Evolutionary conservation across 2,329 filamentous ascomycete genomes (phyloP).

Genomic region (Fusarium subglutinans): DNA sequence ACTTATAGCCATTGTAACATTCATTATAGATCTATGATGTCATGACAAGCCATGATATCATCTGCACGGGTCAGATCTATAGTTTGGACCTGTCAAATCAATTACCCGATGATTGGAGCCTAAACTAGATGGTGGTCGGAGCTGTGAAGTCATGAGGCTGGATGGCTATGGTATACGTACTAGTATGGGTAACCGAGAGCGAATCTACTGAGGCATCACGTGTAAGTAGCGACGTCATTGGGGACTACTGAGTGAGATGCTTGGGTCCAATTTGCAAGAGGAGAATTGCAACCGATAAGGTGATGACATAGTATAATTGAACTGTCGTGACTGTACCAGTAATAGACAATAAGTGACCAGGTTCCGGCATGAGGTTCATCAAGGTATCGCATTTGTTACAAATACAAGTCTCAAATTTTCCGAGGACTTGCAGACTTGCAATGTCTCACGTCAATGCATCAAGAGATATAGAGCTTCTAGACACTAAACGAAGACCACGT

Average conservation of each 20-base stretch:
- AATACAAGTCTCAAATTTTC: not conserved
- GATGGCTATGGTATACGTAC: too few species aligned
- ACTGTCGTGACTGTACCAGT: too few species aligned
- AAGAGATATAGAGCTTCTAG: not conserved
- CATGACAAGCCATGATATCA: not conserved
- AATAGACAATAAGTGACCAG: not conserved
- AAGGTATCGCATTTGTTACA: not conserved
- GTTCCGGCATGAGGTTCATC: not conserved
- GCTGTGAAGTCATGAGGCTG: not conserved
- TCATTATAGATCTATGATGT: not conserved
- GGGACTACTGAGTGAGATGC: fast-evolving
- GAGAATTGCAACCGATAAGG: fast-evolving
- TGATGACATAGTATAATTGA: too few species aligned
- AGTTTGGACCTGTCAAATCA: fast-evolving
- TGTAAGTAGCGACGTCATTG: too few species aligned
- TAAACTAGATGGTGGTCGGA: fast-evolving
- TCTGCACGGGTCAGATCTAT: not conserved
- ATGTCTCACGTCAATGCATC: not conserved
- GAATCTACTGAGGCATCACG: not conserved
- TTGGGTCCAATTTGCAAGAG: fast-evolving
- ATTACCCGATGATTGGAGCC: not conserved
- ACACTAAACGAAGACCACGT: fast-evolving
- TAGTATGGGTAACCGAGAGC: not conserved
- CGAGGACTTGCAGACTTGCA: too few species aligned
- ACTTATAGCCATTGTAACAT: not conserved